Evolutionary conservation across 2,329 filamentous ascomycete species (phyloP), one percentile per base, ranked within the genome.

Genomic region (Sporothrix sp.): DNA sequence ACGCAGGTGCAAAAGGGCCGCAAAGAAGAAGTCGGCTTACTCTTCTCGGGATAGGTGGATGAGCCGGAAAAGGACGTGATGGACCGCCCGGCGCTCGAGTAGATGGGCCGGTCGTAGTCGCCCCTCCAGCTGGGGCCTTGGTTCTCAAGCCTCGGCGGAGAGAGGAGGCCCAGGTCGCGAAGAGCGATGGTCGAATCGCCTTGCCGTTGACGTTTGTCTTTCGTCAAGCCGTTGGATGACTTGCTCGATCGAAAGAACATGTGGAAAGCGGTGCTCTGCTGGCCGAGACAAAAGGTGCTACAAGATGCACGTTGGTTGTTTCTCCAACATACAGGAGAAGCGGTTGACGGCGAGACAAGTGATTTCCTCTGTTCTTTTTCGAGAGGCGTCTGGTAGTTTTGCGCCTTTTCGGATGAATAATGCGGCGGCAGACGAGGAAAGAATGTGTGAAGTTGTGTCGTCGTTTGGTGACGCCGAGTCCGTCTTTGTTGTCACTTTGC

Each of bases 191-290:
- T 14, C 16, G 50, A 63, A 51, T 66, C 66, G 54, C 60, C 57
- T 53, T 67, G 65, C 55, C 63, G 63, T 53, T 60, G 59, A 53
- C 63, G 63, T 57, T 68, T 64, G 47, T 71, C 67, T 58, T 66
- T 67, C 45, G 61, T 59, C 57, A 63, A 61, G 59, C 64, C 65
- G 60, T 66, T 56, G 53, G 58, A 52, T 54, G 58, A 52, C 59
- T 66, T 70, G 55, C 63, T 62, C 52, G 68, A 71, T 66, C 68
- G 67, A 66, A 65, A 65, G 60, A 72, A 72, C 70, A 72, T 72
- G 64, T 68, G 68, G 62, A 59, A 59, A 48, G 25, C n/a, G n/a
- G 11, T 48, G 36, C 14, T 25, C 38, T 18, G 16, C 13, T 38
- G 13, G 43, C 30, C 10, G 21, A 27, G 27, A n/a, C 14, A 25